These are phyloP conservation scores for Anethum foeniculum DNA, from an alignment of 140 eudicot genomes.

Conservation along the genomic window DNA sequence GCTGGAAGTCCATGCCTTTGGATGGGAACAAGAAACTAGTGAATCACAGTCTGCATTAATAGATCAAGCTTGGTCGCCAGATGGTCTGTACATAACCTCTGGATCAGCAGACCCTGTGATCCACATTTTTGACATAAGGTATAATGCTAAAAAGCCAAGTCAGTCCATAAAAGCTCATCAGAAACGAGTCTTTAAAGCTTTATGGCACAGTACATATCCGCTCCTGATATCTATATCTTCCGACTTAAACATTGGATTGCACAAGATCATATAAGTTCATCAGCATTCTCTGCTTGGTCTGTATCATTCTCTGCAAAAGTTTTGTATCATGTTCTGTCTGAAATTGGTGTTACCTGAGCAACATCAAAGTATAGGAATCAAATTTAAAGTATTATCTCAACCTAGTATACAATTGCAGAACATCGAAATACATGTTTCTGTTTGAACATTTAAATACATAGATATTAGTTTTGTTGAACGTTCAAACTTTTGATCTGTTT, in stretches of 20 bases:
- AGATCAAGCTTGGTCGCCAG: slow-evolving; percentile 96
- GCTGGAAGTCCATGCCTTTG: slow-evolving; percentile 71
- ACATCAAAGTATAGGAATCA: background rate
- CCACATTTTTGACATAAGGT: slow-evolving; percentile 82
- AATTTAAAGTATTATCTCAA: background rate
- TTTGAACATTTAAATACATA: background rate
- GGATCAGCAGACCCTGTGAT: slow-evolving; percentile 88
- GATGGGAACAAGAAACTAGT: slow-evolving; percentile 94
- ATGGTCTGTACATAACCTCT: slow-evolving; percentile 67
- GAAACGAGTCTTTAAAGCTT: slow-evolving; percentile 88
- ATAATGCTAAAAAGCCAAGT: slow-evolving; percentile 56
- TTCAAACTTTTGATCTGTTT: background rate
- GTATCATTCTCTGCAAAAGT: background rate
- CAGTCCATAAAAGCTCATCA: slow-evolving; percentile 83
- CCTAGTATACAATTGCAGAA: background rate
- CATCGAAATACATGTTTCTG: background rate
- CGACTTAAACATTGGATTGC: slow-evolving; percentile 72
- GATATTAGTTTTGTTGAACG: background rate
- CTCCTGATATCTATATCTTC: slow-evolving; percentile 91
- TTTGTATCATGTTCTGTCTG: background rate
- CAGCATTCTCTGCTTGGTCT: background rate
- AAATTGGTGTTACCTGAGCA: background rate
- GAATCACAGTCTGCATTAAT: slow-evolving; percentile 91
- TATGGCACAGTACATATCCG: slow-evolving; percentile 75
- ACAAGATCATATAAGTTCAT: slow-evolving; percentile 37